Conservation (phyloP, 2,329 filamentous ascomycete species). For the Hymenoscyphus fraxineus region DNA sequence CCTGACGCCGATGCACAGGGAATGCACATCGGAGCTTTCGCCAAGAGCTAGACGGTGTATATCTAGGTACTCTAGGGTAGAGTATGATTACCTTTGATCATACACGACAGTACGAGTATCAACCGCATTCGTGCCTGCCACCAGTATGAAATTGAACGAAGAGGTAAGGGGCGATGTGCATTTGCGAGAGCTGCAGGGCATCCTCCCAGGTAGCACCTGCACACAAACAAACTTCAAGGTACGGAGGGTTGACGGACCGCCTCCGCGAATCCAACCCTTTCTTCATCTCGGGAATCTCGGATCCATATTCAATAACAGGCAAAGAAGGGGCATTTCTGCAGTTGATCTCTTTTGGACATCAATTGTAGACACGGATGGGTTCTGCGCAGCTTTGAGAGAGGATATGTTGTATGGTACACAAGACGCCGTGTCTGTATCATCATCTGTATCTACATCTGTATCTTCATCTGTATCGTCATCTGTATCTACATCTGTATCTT, state of each 20-base stretch:
- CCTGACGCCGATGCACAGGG: too few relatives aligned
- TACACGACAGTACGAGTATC: neutral
- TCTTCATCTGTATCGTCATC: too few relatives aligned
- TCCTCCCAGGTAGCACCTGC: neutral
- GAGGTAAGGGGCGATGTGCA: neutral
- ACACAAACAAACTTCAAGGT: neutral
- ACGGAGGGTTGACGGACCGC: constrained; percentile 30
- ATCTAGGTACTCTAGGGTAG: too few relatives aligned
- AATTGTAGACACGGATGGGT: neutral
- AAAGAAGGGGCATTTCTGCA: neutral
- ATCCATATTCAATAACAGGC: neutral
- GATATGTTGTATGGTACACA: neutral
- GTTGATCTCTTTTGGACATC: constrained; percentile 1
- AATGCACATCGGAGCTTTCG: too few relatives aligned
- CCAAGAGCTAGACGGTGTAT: too few relatives aligned
- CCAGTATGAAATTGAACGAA: neutral
- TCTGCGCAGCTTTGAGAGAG: neutral
- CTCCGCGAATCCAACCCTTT: constrained; percentile 19
- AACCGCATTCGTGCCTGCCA: neutral
- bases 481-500: too few relatives aligned
- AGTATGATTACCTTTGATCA: too few relatives aligned
- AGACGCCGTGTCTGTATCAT: neutral
- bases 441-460: too few relatives aligned
- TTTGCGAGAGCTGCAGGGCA: neutral
- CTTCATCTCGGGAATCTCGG: neutral